A percentile compares a stretch with the other conserved stretches of the same genome.
These are phyloP conservation scores for Cyberlindnera petersonii DNA, from an alignment of 805 yeast species.

Conservation along the genomic window DNA sequence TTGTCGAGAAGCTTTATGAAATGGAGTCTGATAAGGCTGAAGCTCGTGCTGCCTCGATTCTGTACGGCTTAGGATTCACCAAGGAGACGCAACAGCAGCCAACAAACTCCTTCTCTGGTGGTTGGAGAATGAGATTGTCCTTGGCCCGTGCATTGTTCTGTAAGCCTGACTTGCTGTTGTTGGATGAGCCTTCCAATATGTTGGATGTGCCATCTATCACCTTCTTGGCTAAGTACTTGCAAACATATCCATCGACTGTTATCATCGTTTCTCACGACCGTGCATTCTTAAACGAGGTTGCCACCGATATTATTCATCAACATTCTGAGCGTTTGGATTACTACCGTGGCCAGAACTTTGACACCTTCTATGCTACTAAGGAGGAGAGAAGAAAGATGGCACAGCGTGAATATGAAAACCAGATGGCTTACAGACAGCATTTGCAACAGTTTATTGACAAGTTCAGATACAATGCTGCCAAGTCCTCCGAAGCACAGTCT, in stretches of 20 bases:
- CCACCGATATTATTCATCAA: constrained; percentile 96
- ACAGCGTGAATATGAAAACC: constrained; percentile 92
- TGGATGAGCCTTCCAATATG: constrained; percentile 99
- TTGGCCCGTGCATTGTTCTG: constrained; percentile 96
- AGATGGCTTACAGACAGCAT: constrained; percentile 93
- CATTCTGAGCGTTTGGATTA: constrained; percentile 96
- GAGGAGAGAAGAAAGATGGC: constrained; percentile 95
- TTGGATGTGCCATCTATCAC: constrained; percentile 99
- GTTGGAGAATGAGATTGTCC: constrained; percentile 99
- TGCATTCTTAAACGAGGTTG: constrained; percentile 94
- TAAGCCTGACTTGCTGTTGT: constrained; percentile 85
- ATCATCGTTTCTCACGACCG: constrained; percentile 97
- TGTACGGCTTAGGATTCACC: constrained; percentile 91
- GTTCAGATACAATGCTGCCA: constrained; percentile 95
- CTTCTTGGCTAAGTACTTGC: constrained; percentile 83
- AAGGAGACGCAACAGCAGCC: constrained; percentile 77
- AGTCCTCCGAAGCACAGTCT: constrained; percentile 95
- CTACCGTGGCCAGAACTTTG: constrained; percentile 91
- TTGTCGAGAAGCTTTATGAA: constrained; percentile 77
- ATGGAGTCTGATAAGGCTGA: constrained; percentile 98
- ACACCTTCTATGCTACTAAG: constrained; percentile 85
- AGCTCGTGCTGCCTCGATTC: constrained; percentile 90
- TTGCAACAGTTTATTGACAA: constrained; percentile 93
- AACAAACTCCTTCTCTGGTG: constrained; percentile 95
- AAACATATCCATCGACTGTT: constrained; percentile 87